Evolutionary conservation across 1,284 basidiomycete genomes (phyloP), one percentile per base, ranked within the genome.

Genomic region (Mycosarcoma maydis): DNA sequence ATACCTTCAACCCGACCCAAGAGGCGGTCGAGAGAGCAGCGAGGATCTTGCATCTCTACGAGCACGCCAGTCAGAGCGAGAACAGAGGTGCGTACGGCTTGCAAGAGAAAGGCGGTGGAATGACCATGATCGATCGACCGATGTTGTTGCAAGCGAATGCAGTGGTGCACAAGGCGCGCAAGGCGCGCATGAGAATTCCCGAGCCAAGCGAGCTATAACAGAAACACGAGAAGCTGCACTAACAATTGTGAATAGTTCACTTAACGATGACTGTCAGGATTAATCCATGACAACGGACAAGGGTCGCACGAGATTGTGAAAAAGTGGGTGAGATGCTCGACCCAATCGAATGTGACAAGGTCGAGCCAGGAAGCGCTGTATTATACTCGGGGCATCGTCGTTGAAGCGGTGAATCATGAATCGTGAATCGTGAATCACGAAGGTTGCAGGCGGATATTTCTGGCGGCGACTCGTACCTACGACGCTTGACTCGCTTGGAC

Each of bases 1-100:
- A 48, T 4, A 89, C 89, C 0, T 97, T 91, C 80, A 87, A 91
- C 0, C 94, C 94, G 0, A 88, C 87, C 0, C 82, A 85, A 17
- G 83, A 88, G 82, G 93, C 93, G 79, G 90, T 96, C 17, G 78
- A 86, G 10, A 88, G 90, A 39, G 93, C 94, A 0, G 88, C 87
- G 3, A 88, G 87, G 61, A 92, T 96, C 47, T 39, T 59, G 51
- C 42, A 49, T n/a, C 53, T 73, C 8, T 86, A 87, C 9, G 83
- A 87, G 11, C 30, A 61, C 44, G 83, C 83, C 10, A 61, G 58
- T 2, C 75, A 83, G 36, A 78, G 84, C 2, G 80, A 80, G 2
- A 66, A 82, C 32, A 85, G 83, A 48, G 90, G 90, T 4, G 90
- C 90, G 1, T 87, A 88, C 49, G 88, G 87, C 0, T 84, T 91